phyloP scores from a whole-genome alignment of 352 stramenopile species.

The Poterioochromonas sp. region DNA sequence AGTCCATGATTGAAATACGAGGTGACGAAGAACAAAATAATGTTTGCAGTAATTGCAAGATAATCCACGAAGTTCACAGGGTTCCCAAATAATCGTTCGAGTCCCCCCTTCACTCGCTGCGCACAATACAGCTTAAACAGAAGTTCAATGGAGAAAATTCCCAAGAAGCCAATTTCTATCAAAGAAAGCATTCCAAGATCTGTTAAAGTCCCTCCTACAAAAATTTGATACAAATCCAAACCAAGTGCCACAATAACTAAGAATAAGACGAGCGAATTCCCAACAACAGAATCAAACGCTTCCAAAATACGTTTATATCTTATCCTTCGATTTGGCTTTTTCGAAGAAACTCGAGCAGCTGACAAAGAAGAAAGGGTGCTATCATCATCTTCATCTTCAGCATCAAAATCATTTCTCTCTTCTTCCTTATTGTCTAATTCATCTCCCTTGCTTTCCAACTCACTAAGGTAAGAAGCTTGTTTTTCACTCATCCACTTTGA shows the following conservation, averaged over 20 bases:
- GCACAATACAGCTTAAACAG: background rate
- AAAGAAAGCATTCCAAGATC: background rate
- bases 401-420: conserved; percentile 1
- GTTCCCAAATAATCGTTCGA: conserved; percentile 3
- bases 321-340: background rate
- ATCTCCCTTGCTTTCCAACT: background rate
- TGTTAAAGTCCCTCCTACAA: background rate
- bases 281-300: background rate
- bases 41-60: conserved; percentile 35
- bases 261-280: background rate
- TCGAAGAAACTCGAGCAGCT: background rate
- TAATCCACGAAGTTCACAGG: conserved; percentile 26
- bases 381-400: background rate
- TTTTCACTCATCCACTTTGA: background rate
- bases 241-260: background rate
- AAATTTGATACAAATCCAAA: conserved; percentile 17
- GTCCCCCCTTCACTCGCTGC: background rate
- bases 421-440: background rate
- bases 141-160: conserved; percentile 20
- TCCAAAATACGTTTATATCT: background rate
- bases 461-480: background rate
- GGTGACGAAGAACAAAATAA: conserved; percentile 30
- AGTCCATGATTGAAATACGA: conserved; percentile 13
- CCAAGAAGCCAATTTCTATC: conserved; percentile 11
- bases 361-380: background rate